Evolutionary conservation across 2,329 filamentous ascomycete genomes (phyloP), one percentile per base, ranked within the genome.

Genomic region (Scortechinia acanthostroma): DNA sequence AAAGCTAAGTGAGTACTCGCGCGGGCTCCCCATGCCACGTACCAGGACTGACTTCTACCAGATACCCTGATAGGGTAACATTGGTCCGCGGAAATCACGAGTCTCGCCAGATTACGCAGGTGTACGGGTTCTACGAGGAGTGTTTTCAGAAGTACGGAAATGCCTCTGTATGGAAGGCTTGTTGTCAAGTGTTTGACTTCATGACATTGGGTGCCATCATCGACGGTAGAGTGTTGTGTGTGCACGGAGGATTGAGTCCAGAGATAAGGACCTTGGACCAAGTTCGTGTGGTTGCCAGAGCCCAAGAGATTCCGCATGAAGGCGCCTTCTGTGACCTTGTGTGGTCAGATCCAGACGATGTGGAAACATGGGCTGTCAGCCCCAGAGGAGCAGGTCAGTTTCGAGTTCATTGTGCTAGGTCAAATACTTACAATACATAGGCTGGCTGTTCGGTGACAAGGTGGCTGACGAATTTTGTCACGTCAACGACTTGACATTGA

Each of bases 91-190:
- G 84, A 25, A 88, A 88, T 55, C 83, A 88, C 61, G 84, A 88
- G 59, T 87, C 83, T 35, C 79, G 84, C 40, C 84, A 88, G 59
- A 88, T 88, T 53, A 88, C 84, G 14, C 83, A 87, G 58, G 84
- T 88, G 14, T 88, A 88, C 58, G 84, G 84, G 22, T 88, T 88
- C 62, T 88, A 88, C 62, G 84, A 88, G 57, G 84, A 88, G 58
- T 88, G 84, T 57, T 74, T 86, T 53, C 80, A 83, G 53, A 88
- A 88, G 59, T 88, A 88, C 55, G 83, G 83, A 48, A 88, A 87
- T 60, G 83, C 84, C 4, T 85, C 81, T 22, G 84, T 88, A 45
- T 88, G 84, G 84, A 88, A 88, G 63, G 83, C 82, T 44, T 88
- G 85, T 61, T 88, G 83, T 54, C 83, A 88, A 61, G 80, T 88